Base-by-base conservation (phyloP, 2,329 filamentous ascomycete species). In the Cladosporium cucumerinum region DNA sequence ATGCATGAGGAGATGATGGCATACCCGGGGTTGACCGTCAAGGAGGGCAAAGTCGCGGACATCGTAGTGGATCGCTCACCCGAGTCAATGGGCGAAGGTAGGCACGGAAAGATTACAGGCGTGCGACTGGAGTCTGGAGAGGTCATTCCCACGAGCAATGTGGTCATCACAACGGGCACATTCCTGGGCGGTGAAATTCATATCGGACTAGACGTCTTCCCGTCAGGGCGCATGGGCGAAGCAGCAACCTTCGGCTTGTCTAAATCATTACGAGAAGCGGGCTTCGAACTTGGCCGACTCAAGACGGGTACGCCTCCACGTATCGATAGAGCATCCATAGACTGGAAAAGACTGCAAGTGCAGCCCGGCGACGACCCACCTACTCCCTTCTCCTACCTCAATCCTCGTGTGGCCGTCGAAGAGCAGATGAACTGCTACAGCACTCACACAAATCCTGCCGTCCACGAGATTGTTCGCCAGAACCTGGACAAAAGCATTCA, bases 401-500 rank as follows among this genome's bases (percentile, higher is more conserved):
- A 97, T 74, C 82, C 90, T 11, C 81, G 79, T 1, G 93, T 98
- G 0, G 81, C 89, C 1, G 92, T 97, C 0, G 81, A 91, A 73
- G 84, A 91, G 12, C 95, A 99, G 78, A 82, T 98, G 43, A 83
- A 86, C n/a, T 97, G 93, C 80, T 88, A 92, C 82, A 87, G 88
- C 64, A 97, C 94, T 1, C 87, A 93, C 73, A 99, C 95, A 26
- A 98, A 97, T 73, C 83, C 88, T 57, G 85, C 83, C 5, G 88
- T 92, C 0, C 95, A 99, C 78, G 86, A 91, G 18, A 86, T 99
- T 58, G 89, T 97, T 66, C 87, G 92, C 54, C 86, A 87, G 7
- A 97, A 98, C 73, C 86, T 99, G n/a, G 90, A 96, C 74, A 96
- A 97, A 75, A 96, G 92, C 0, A 91, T 99, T 39, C 95, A 99